Conservation (phyloP, 2,329 filamentous ascomycete genomes). For the Ascochyta viciae-villosae region DNA sequence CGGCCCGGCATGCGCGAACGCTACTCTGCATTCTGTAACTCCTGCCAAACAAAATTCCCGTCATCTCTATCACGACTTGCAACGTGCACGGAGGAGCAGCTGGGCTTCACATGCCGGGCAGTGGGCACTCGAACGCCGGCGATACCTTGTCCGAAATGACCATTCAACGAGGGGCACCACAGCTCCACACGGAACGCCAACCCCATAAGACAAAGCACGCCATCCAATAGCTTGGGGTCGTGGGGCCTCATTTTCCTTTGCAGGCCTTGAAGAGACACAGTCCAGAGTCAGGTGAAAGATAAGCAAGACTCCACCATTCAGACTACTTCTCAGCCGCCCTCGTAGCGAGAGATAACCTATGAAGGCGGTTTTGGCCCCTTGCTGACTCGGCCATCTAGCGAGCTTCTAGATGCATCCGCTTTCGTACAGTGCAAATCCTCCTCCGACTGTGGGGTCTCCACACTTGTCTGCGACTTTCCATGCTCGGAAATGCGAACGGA, state of each 20-base stretch:
- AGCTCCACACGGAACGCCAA: constrained; percentile 24
- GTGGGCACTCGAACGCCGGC: not conserved
- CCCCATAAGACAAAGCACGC: constrained; percentile 20
- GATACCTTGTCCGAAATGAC: constrained; percentile 16
- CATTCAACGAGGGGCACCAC: constrained; percentile 14
- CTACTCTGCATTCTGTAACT: constrained; percentile 8
- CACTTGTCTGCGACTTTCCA: constrained; percentile 16
- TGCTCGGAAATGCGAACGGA: constrained; percentile 19
- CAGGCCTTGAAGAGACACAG: constrained; percentile 16
- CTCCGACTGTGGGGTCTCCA: constrained; percentile 31
- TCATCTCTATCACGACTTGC: constrained; percentile 5
- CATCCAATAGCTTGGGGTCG: constrained; percentile 16
- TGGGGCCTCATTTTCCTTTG: constrained; percentile 22
- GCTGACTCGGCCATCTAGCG: constrained; percentile 30
- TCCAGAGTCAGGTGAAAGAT: constrained; percentile 20
- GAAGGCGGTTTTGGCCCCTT: constrained; percentile 18
- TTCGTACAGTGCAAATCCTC: constrained; percentile 19
- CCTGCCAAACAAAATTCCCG: constrained; percentile 3
- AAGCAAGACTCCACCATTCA: constrained; percentile 28
- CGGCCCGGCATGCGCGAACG: constrained; percentile 16
- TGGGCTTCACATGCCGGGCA: constrained; percentile 4
- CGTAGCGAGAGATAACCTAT: constrained; percentile 6
- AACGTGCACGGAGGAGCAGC: constrained; percentile 7
- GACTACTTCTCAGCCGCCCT: constrained; percentile 12
- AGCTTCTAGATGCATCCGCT: constrained; percentile 32